A percentile compares a stretch with the other conserved stretches of the same genome.
Evolutionary conservation across 805 yeast genomes (phyloP).

Genomic region (Teunomyces gatunensis): DNA sequence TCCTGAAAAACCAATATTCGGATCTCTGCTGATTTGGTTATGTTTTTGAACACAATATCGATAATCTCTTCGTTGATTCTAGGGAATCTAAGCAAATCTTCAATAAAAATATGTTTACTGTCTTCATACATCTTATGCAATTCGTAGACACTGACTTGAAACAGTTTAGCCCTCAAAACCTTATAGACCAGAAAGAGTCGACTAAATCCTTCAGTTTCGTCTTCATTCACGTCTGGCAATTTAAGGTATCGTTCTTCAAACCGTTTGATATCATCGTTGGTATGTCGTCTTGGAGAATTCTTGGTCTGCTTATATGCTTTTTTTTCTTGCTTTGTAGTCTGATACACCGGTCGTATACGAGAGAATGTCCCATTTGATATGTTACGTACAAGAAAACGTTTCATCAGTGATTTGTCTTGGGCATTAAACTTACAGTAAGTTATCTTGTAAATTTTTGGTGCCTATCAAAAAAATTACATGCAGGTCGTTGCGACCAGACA

Average conservation of each 20-base stretch:
- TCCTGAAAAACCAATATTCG: constrained; percentile 19
- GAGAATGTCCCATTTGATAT: not conserved
- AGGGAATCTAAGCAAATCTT: constrained; percentile 20
- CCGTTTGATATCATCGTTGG: not conserved
- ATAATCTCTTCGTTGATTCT: constrained; percentile 16
- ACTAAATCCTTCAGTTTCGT: not conserved
- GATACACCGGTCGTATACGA: not conserved
- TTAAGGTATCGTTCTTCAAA: not conserved
- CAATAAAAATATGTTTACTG: constrained; percentile 10
- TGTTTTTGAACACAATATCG: constrained; percentile 12
- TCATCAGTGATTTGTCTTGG: not conserved
- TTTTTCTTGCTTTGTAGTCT: not conserved
- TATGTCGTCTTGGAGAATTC: not conserved
- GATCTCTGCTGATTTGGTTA: constrained; percentile 16
- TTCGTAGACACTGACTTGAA: not conserved
- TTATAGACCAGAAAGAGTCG: not conserved
- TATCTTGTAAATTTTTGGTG: not conserved
- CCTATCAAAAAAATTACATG: not conserved
- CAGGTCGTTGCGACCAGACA: not conserved
- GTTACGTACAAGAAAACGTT: not conserved
- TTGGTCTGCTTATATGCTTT: not conserved
- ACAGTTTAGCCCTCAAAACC: not conserved
- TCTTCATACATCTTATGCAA: not conserved
- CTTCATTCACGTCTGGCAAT: not conserved
- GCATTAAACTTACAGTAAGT: not conserved